Base-by-base conservation (phyloP, 805 yeast species). In the Wickerhamiella alocasiicola region DNA sequence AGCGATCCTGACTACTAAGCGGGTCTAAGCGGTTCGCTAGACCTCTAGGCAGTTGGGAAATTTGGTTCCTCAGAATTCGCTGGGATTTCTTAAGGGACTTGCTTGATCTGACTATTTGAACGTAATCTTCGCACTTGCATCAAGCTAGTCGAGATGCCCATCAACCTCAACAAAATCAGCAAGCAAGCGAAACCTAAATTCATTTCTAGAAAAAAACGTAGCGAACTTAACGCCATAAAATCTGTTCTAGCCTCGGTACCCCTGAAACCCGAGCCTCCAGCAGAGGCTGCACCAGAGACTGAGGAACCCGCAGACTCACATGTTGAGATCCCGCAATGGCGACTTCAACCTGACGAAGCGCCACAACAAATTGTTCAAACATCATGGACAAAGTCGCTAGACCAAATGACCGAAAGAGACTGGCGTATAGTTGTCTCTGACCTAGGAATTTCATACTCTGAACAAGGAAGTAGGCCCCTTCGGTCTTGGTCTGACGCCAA, bases 391-490 rank as follows among this genome's bases (percentile, higher is more conserved):
- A 91, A 88, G 52, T 56, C 70, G 0, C 58, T 76, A 2, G 57
- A 58, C 0, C 67, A 71, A 30, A 85, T 88, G 97, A 71, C 72
- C 0, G 63, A 67, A 0, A 66, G 96, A 47, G 97, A 91, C 57
- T 88, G 97, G 97, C 67, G 95, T 43, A 78, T 84, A 25, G 65
- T 88, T 56, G 71, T 70, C 47, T 93, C 83, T 50, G 95, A 87
- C 49, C 81, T 64, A 55, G 71, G 71, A 48, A 82, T 88, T 17
- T 61, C 73, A 0, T 76, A 71, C 36, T 32, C 36, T 20, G 26
- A 32, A n/a, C 36, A 25, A 21, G 25, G 13, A 4, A 25, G 13
- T 17, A 25, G 56, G 9, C 95, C 95, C 0, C 55, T 88, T 36
- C 63, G 95, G 44, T 55, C 57, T 5, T 88, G 97, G 96, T 40